Evolutionary conservation across 805 yeast species (phyloP), one percentile per base, ranked within the genome.

Genomic region (Metschnikowia cerradonensis): DNA sequence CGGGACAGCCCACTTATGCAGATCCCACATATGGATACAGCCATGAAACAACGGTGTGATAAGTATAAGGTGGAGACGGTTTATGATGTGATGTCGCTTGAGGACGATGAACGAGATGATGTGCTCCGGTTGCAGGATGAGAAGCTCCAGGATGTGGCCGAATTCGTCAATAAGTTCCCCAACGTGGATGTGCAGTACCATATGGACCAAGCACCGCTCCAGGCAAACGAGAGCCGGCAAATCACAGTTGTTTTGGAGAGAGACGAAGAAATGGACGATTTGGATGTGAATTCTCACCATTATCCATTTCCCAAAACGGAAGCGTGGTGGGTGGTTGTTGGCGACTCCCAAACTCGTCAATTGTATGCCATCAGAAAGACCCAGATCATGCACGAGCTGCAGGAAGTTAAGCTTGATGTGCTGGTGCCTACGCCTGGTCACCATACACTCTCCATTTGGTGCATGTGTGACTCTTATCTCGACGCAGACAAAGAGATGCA

Each of bases 121-220:
- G 69, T 91, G 1, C 70, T 92, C 52, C 81, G 79, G 19, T 68
- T 84, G 54, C 67, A 73, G 10, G 64, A 62, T 13, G 80, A 78
- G 2, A 64, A 64, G 2, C 68, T 91, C 58, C 72, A 76, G 37
- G 76, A 74, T 22, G 90, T 92, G 45, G 97, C 97, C 0, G 81
- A 81, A 15, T 94, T 92, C 72, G 96, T 90, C 48, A 94, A 94
- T 67, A 81, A 79, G 54, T 94, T 87, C 66, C 99, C 99, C 13
- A 88, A 87, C 62, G 73, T 94, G 49, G 97, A 92, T 54, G 61
- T 85, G 10, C 70, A 79, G 3, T 84, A 82, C 59, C 73, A 76
- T 33, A 47, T 86, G 4, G 79, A 76, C 19, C 56, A 68, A 20
- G 61, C 67, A 1, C 67, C 72, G 0, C 54, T 81, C n/a, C 59